Percentiles rank a stretch among this genome's conserved stretches.
These are phyloP conservation scores for Plasmopara muralis DNA, from an alignment of 352 stramenopile species.

Conservation along the genomic window DNA sequence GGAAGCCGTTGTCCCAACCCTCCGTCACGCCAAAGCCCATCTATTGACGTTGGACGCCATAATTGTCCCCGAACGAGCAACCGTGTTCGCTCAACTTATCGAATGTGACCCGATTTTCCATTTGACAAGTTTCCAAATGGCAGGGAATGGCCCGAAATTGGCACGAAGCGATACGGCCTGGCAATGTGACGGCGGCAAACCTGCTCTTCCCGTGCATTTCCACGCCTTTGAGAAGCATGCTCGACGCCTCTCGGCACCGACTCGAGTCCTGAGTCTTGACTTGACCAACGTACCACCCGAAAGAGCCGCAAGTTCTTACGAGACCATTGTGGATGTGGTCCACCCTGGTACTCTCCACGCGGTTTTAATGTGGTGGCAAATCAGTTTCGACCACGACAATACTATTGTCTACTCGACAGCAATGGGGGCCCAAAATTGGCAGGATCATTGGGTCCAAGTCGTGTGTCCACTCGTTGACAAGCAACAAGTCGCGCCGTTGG, in stretches of 20 bases:
- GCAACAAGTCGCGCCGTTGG: slow-evolving; percentile 14
- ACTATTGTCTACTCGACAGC: slow-evolving; percentile 59
- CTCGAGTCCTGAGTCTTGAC: slow-evolving; percentile 54
- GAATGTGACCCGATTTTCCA: slow-evolving; percentile 59
- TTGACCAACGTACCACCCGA: slow-evolving; percentile 39
- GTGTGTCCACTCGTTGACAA: slow-evolving; percentile 51
- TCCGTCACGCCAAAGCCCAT: slow-evolving; percentile 68
- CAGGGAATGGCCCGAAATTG: slow-evolving; percentile 19
- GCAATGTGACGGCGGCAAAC: slow-evolving; percentile 53
- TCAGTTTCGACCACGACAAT: slow-evolving; percentile 52
- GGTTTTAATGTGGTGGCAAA: slow-evolving; percentile 77
- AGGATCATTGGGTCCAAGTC: slow-evolving; percentile 81
- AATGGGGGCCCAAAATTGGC: slow-evolving; percentile 64
- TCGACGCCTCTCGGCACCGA: slow-evolving; percentile 35
- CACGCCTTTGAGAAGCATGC: slow-evolving; percentile 31
- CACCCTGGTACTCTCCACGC: slow-evolving; percentile 42
- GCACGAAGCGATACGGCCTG: slow-evolving; percentile 50
- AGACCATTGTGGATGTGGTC: slow-evolving; percentile 33
- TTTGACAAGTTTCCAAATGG: slow-evolving; percentile 51
- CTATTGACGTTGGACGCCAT: slow-evolving; percentile 48
- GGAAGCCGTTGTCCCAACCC: slow-evolving; percentile 81
- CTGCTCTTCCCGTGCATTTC: slow-evolving; percentile 63
- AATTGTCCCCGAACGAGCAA: slow-evolving; percentile 63
- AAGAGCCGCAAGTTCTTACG: slow-evolving; percentile 19
- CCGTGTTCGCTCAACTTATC: slow-evolving; percentile 64